phyloP scores from a whole-genome alignment of 345 rosid genomes.

The Acer yangbiense region DNA sequence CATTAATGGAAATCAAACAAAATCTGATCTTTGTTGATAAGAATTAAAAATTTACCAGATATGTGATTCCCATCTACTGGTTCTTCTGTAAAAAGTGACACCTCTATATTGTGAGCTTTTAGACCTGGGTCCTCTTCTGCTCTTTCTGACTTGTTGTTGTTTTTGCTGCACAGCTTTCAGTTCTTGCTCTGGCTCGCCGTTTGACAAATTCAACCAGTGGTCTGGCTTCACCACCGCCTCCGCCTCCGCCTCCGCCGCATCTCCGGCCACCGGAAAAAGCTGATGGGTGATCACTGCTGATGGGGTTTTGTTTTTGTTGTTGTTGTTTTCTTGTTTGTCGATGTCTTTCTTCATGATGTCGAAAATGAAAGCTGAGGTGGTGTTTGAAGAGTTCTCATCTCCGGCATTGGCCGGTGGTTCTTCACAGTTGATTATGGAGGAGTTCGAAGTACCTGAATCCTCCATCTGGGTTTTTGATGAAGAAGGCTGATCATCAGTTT shows the following conservation, averaged over 20 bases:
- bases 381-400: conserved; percentile 45
- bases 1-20: background rate
- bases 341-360: conserved; percentile 41
- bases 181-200: conserved; percentile 35
- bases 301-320: background rate
- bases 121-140: conserved; percentile 95
- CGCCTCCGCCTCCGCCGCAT: conserved; percentile 16
- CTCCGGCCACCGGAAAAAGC: conserved; percentile 50
- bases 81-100: conserved; percentile 93
- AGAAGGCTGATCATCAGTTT: background rate
- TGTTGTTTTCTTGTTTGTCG: background rate
- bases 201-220: conserved; percentile 53
- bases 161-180: conserved; percentile 39
- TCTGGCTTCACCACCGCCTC: conserved; percentile 24
- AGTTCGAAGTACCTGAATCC: conserved; percentile 54
- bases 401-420: conserved; percentile 31
- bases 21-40: background rate
- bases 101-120: conserved; percentile 97
- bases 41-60: conserved; percentile 56
- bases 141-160: conserved; percentile 48
- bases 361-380: conserved; percentile 40
- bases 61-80: conserved; percentile 99
- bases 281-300: conserved; percentile 34
- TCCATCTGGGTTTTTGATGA: conserved; percentile 27
- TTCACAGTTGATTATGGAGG: conserved; percentile 46